These are phyloP conservation scores for Alternaria longipes DNA, from an alignment of 2,329 filamentous ascomycete species.

Conservation along the genomic window DNA sequence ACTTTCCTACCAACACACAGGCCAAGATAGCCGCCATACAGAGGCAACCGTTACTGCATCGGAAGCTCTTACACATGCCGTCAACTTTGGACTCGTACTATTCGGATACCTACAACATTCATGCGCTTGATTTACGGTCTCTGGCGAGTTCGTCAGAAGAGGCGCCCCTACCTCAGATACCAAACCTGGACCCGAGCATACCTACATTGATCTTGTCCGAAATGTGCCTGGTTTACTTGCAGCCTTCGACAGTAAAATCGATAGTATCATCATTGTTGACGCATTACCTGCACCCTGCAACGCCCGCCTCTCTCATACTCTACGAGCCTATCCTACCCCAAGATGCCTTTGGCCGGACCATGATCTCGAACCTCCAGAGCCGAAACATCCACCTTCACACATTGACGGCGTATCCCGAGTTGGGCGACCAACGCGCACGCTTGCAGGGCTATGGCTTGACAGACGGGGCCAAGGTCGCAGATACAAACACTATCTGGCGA, in stretches of 20 bases:
- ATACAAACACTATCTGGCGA: slow-evolving; percentile 77
- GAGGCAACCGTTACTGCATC: slow-evolving; percentile 39
- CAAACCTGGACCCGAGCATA: slow-evolving; percentile 62
- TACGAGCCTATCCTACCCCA: slow-evolving; percentile 90
- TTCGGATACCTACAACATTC: slow-evolving; percentile 63
- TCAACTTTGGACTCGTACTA: slow-evolving; percentile 53
- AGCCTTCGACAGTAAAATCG: slow-evolving; percentile 67
- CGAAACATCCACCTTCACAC: slow-evolving; percentile 87
- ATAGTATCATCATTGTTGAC: slow-evolving; percentile 63
- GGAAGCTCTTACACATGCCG: slow-evolving; percentile 35
- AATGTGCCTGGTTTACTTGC: slow-evolving; percentile 92
- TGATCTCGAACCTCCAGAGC: slow-evolving; percentile 87
- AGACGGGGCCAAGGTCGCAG: slow-evolving; percentile 63
- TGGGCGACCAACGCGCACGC: slow-evolving; percentile 73
- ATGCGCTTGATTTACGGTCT: slow-evolving; percentile 73
- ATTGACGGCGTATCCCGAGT: slow-evolving; percentile 73
- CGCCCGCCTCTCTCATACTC: slow-evolving; percentile 70
- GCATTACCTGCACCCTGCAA: slow-evolving; percentile 54
- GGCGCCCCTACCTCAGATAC: slow-evolving; percentile 41
- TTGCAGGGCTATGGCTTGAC: slow-evolving; percentile 73
- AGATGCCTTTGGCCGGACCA: slow-evolving; percentile 88
- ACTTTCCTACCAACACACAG: slow-evolving; percentile 79
- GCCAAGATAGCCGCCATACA: slow-evolving; percentile 66
- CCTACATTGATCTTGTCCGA: slow-evolving; percentile 92
- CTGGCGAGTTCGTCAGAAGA: slow-evolving; percentile 52